Evolutionary conservation across 2,329 filamentous ascomycete genomes (phyloP).

Genomic region (Ceratocystis diversiconidia): DNA sequence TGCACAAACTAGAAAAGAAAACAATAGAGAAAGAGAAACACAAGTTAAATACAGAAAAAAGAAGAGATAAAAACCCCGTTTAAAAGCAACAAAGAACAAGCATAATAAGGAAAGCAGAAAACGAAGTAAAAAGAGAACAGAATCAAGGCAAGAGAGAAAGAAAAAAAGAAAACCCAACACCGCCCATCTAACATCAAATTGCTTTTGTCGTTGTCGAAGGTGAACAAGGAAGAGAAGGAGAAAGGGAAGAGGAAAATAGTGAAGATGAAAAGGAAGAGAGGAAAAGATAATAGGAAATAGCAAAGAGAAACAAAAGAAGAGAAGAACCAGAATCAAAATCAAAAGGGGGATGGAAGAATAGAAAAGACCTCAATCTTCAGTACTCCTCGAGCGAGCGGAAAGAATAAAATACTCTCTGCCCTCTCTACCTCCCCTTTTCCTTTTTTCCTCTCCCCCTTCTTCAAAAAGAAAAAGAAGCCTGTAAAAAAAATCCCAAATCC

Average conservation of each 20-base stretch:
- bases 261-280: neutral
- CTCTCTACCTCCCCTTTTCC: no score
- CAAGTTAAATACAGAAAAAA: conserved; percentile 20
- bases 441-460: neutral
- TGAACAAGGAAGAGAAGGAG: neutral
- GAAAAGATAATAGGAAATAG: neutral
- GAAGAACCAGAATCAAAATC: neutral
- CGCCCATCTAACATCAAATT: conserved; percentile 15
- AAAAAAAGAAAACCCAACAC: conserved; percentile 13
- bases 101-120: conserved; percentile 21
- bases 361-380: neutral
- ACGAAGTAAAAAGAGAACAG: conserved; percentile 24
- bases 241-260: neutral
- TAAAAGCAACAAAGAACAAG: neutral
- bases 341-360: neutral
- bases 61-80: conserved; percentile 24
- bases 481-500: neutral
- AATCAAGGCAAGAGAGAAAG: conserved; percentile 23
- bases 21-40: neutral
- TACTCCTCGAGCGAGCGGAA: neutral
- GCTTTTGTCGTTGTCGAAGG: conserved; percentile 7
- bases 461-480: neutral
- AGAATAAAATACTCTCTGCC: neutral
- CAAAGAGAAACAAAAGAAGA: neutral
- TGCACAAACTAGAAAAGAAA: conserved; percentile 5